Base-by-base conservation (phyloP, 352 stramenopile genomes). In the Globisporangium radiosum region DNA sequence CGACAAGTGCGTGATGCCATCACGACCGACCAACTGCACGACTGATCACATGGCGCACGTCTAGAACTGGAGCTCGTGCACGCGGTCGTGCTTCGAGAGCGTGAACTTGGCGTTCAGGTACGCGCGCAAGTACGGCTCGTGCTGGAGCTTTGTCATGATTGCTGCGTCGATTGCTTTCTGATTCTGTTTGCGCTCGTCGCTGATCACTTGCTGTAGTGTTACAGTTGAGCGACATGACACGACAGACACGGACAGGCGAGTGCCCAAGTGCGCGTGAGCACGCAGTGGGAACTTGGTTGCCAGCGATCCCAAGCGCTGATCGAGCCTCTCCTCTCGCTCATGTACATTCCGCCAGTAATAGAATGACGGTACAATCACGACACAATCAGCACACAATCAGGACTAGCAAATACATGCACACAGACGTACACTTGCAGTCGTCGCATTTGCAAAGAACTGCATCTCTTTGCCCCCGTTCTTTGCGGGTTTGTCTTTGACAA, bases 21-120 rank as follows among this genome's bases (percentile, higher is more conserved):
- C 25, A 33, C 25, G 25, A 33, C 39, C 39, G 39, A 9, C 7
- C 10, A 4, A 7, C 39, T 43, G 7, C 39, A 43, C 39, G 39
- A 43, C 39, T 33, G 25, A 33, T 33, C 1, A 3, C 2, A 33
- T 33, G 25, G 25, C 39, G 39, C 39, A 15, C 11, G 14, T 70
- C 86, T 99, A 99, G 78, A 99, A 99, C 75, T 98, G 95, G 82
- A 99, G 97, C 61, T 97, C 93, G 87, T 99, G 98, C 51, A 92
- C 96, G 63, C 92, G 94, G 76, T 99, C 96, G 73, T 91, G 94
- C 73, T 98, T 98, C 65, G 79, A 97, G 54, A 99, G 79, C 65
- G 91, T 94, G 84, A 99, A 99, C 71, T 97, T 98, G 56, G 94
- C 94, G 67, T 97, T 96, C 65, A 99, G 76, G 92, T 99, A 99